These are phyloP conservation scores for Cryphonectria radicalis DNA, from an alignment of 2,329 filamentous ascomycete genomes.

Conservation along the genomic window DNA sequence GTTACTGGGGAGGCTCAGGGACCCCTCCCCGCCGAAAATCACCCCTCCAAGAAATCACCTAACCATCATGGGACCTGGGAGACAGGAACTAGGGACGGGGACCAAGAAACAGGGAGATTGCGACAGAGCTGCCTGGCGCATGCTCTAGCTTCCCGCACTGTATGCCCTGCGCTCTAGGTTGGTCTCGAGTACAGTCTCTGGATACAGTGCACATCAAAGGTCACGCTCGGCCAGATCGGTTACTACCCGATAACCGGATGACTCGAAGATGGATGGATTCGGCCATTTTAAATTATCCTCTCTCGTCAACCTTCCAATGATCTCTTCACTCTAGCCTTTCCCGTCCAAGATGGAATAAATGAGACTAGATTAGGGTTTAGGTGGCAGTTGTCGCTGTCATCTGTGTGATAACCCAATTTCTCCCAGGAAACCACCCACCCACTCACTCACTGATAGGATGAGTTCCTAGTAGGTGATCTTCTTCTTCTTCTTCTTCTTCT, in stretches of 20 bases:
- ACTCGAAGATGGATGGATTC: background rate
- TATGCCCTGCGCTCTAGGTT: background rate
- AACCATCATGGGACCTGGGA: background rate
- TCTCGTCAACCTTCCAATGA: background rate
- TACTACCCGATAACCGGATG: slow-evolving; percentile 2
- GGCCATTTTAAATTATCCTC: background rate
- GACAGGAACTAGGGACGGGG: background rate
- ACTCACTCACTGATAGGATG: background rate
- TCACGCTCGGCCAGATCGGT: background rate
- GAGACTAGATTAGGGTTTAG: background rate
- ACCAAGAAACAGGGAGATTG: background rate
- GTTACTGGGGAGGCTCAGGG: background rate
- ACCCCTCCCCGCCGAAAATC: background rate
- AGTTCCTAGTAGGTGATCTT: background rate
- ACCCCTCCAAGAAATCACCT: background rate
- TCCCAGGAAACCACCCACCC: background rate
- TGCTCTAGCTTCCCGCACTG: background rate
- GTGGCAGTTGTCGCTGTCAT: background rate
- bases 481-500: no score
- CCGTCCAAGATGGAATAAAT: background rate
- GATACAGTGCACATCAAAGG: background rate
- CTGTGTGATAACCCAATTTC: background rate
- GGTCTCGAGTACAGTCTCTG: background rate
- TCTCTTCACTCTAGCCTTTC: background rate
- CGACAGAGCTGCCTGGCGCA: background rate